These are phyloP conservation scores for Puccinia polysora DNA, from an alignment of 1,284 basidiomycete species.

Conservation along the genomic window DNA sequence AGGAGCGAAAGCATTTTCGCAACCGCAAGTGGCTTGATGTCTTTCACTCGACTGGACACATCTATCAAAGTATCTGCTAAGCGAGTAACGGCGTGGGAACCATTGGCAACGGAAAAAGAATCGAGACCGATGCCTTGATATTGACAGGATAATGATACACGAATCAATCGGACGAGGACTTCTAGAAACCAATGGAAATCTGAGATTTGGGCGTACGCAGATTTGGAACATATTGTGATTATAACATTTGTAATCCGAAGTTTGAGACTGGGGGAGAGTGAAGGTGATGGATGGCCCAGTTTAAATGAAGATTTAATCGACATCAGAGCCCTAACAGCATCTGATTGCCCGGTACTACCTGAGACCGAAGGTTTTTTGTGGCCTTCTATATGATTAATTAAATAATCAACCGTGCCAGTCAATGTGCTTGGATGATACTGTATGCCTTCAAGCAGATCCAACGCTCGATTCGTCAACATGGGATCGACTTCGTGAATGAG, in stretches of 20 bases:
- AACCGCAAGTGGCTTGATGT: conserved; percentile 71
- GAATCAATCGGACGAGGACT: conserved; percentile 79
- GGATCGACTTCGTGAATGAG: conserved; percentile 90
- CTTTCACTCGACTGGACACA: conserved; percentile 73
- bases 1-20: conserved; percentile 73
- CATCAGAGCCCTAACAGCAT: conserved; percentile 54
- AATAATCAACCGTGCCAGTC: background rate
- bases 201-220: conserved; percentile 76
- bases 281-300: conserved; percentile 53
- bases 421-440: conserved; percentile 57
- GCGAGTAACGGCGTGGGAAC: conserved; percentile 51
- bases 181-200: conserved; percentile 98
- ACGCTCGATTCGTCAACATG: conserved; percentile 87
- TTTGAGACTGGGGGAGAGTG: conserved; percentile 60
- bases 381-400: background rate
- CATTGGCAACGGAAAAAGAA: conserved; percentile 1
- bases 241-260: conserved; percentile 73
- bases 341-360: conserved; percentile 78
- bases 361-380: conserved; percentile 60
- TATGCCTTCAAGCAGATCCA: conserved; percentile 90
- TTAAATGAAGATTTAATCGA: conserved; percentile 47
- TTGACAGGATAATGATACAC: conserved; percentile 58
- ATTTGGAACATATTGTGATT: conserved; percentile 72
- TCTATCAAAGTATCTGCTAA: conserved; percentile 81
- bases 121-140: conserved; percentile 9